phyloP scores from a whole-genome alignment of 306 rosid genomes.

The Gynostemma pentaphyllum region DNA sequence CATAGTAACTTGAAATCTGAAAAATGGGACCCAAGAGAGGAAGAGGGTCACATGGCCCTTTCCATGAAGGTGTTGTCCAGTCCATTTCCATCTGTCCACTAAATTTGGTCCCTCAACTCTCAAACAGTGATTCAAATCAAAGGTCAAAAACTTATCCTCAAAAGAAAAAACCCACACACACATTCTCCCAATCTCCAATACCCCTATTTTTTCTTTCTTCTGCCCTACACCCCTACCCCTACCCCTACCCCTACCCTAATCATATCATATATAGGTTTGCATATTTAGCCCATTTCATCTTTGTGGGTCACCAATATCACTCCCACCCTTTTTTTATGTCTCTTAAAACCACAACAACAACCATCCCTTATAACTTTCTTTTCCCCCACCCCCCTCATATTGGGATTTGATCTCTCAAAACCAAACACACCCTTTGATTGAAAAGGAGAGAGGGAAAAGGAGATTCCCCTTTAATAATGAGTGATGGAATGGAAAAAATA shows the following conservation, averaged over 20 bases:
- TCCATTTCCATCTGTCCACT: conserved; percentile 47
- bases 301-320: too few species aligned
- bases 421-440: too few species aligned
- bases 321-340: background rate
- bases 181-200: conserved; percentile 8
- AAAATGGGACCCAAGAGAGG: conserved; percentile 44
- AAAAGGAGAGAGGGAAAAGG: too few species aligned
- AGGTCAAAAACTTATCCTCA: conserved; percentile 4
- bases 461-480: too few species aligned
- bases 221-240: too few species aligned
- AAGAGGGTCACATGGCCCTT: conserved; percentile 44
- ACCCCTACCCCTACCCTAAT: too few species aligned
- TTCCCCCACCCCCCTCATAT: background rate
- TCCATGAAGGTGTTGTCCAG: conserved; percentile 34
- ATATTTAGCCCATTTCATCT: too few species aligned
- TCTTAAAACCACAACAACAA: background rate
- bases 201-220: background rate
- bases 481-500: too few species aligned
- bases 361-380: background rate
- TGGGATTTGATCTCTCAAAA: background rate
- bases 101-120: conserved; percentile 11
- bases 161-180: conserved; percentile 4
- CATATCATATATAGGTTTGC: too few species aligned
- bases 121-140: too few species aligned
- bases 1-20: too few species aligned